Conservation (phyloP, 2,329 filamentous ascomycete species). For the Aureobasidium sp. region DNA sequence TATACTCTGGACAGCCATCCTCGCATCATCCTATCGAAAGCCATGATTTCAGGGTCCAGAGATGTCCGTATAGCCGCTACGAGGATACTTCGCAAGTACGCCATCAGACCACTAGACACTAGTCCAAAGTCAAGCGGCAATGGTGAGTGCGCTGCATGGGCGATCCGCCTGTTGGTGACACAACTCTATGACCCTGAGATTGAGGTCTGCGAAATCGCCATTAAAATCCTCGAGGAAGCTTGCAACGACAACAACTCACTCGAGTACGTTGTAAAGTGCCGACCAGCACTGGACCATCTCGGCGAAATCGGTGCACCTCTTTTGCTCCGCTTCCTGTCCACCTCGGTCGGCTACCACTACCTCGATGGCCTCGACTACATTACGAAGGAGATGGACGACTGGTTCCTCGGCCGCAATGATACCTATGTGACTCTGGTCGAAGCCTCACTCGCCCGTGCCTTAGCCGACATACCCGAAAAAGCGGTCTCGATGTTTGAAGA, state of each 20-base stretch:
- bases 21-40: slow-evolving; percentile 85
- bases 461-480: slow-evolving; percentile 53
- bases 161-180: slow-evolving; percentile 92
- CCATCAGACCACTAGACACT: slow-evolving; percentile 48
- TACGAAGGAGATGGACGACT: slow-evolving; percentile 99
- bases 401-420: slow-evolving; percentile 95
- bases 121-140: slow-evolving; percentile 28
- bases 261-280: slow-evolving; percentile 93
- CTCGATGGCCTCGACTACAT: slow-evolving; percentile 96
- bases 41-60: slow-evolving; percentile 83
- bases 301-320: slow-evolving; percentile 94
- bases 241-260: slow-evolving; percentile 87
- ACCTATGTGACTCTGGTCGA: slow-evolving; percentile 92
- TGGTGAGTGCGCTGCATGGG: slow-evolving; percentile 79
- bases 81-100: slow-evolving; percentile 78
- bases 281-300: slow-evolving; percentile 86
- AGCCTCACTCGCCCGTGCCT: slow-evolving; percentile 83
- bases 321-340: slow-evolving; percentile 84
- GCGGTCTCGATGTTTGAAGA: slow-evolving; percentile 47
- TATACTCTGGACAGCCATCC: slow-evolving; percentile 80
- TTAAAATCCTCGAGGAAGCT: slow-evolving; percentile 94
- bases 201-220: slow-evolving; percentile 89
- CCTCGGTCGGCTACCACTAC: slow-evolving; percentile 95
- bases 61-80: slow-evolving; percentile 86
- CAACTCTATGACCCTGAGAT: slow-evolving; percentile 96